Evolutionary conservation across 192 early-diverging fungal genomes (phyloP).

Genomic region (Piromyces sp.): DNA sequence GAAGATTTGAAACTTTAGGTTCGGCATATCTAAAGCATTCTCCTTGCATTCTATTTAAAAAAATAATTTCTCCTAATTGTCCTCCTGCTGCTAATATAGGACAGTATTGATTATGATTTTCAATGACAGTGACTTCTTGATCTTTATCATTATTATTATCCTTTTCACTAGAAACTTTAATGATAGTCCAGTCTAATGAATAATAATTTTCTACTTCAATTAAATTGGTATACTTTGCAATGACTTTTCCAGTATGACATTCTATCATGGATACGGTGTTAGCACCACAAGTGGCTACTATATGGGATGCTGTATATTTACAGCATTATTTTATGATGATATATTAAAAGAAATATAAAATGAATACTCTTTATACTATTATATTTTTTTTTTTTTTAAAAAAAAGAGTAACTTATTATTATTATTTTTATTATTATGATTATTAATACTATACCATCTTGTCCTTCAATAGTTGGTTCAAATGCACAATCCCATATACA

Average conservation of each 20-base stretch:
- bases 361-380: too few relatives aligned
- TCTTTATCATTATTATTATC: neutral
- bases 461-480: neutral
- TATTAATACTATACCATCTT: neutral
- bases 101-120: neutral
- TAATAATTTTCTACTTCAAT: neutral
- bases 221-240: neutral
- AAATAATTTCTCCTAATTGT: neutral
- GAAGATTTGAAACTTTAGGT: neutral
- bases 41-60: neutral
- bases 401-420: too few relatives aligned
- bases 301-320: neutral
- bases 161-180: neutral
- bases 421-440: too few relatives aligned
- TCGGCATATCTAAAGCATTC: neutral
- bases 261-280: neutral
- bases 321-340: too few relatives aligned
- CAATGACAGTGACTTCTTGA: neutral
- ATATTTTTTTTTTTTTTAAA: too few relatives aligned
- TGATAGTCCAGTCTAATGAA: neutral
- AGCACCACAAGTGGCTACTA: neutral
- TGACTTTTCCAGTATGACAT: neutral
- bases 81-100: neutral
- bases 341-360: too few relatives aligned
- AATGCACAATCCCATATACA: neutral